A percentile compares a stretch with the other conserved stretches of the same genome.
These are phyloP conservation scores for Diaporthe vaccinii DNA, from an alignment of 2,329 filamentous ascomycete genomes.

Conservation along the genomic window DNA sequence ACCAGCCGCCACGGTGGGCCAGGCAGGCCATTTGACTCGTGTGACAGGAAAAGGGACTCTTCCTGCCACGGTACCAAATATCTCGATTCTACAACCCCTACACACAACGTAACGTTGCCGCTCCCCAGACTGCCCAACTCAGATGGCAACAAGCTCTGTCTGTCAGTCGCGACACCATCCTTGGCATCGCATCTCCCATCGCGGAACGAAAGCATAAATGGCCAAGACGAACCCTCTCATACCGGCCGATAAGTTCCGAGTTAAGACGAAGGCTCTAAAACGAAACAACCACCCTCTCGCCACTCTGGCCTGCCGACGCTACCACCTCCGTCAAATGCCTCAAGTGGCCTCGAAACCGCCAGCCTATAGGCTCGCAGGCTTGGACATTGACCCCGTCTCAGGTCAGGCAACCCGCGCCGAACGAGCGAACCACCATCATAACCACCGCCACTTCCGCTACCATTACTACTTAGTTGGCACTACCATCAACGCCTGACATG, in stretches of 20 bases:
- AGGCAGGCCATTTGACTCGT: conserved; percentile 15
- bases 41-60: conserved; percentile 13
- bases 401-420: conserved; percentile 21
- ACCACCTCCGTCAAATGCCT: conserved; percentile 5
- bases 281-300: conserved; percentile 19
- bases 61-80: background rate
- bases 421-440: background rate
- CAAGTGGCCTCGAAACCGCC: background rate
- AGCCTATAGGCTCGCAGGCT: background rate
- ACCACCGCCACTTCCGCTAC: background rate
- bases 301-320: conserved; percentile 9
- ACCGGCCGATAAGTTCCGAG: background rate
- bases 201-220: conserved; percentile 31
- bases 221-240: conserved; percentile 14
- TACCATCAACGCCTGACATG: conserved; percentile 2
- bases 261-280: conserved; percentile 21
- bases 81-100: background rate
- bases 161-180: conserved; percentile 18
- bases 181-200: conserved; percentile 32
- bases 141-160: conserved; percentile 22
- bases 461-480: background rate
- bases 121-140: conserved; percentile 10
- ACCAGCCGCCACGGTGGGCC: conserved; percentile 25
- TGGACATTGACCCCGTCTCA: conserved; percentile 23
- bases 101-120: conserved; percentile 22